These are phyloP conservation scores for Cyclostephanos tholiformis DNA, from an alignment of 108 stramenopile genomes.

Conservation along the genomic window DNA sequence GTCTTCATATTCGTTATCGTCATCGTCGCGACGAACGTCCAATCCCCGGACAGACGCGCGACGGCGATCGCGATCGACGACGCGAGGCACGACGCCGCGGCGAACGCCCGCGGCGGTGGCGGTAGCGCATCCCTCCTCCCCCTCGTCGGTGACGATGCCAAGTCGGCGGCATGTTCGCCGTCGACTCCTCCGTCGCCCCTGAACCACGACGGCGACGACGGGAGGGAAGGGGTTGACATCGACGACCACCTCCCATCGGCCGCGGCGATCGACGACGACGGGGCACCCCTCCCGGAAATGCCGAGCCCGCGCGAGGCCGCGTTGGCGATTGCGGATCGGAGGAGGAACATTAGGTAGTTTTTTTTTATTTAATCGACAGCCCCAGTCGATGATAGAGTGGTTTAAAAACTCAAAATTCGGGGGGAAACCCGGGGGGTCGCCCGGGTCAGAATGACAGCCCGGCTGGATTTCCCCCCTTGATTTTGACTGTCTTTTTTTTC, in stretches of 20 bases:
- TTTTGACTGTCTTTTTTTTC: no score
- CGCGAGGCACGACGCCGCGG: neutral
- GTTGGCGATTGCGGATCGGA: neutral
- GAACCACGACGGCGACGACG: neutral
- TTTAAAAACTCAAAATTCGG: no score
- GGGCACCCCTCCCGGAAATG: neutral
- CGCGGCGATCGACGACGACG: neutral
- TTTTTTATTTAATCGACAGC: no score
- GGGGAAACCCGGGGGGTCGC: no score
- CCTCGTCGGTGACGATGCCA: neutral
- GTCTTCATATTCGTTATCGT: neutral
- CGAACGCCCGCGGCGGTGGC: neutral
- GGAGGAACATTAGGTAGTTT: neutral
- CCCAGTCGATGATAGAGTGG: no score
- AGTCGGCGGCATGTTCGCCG: neutral
- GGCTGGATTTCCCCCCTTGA: no score
- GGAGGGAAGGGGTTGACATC: neutral
- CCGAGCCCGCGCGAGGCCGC: neutral
- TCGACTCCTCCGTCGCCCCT: neutral
- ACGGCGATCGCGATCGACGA: neutral
- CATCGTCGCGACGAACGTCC: neutral
- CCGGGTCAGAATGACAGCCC: no score
- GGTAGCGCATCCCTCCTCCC: no score
- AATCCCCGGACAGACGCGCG: neutral
- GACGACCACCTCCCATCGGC: neutral